These are phyloP conservation scores for Aspergillus avenaceus DNA, from an alignment of 495 filamentous ascomycete species.

Conservation along the genomic window DNA sequence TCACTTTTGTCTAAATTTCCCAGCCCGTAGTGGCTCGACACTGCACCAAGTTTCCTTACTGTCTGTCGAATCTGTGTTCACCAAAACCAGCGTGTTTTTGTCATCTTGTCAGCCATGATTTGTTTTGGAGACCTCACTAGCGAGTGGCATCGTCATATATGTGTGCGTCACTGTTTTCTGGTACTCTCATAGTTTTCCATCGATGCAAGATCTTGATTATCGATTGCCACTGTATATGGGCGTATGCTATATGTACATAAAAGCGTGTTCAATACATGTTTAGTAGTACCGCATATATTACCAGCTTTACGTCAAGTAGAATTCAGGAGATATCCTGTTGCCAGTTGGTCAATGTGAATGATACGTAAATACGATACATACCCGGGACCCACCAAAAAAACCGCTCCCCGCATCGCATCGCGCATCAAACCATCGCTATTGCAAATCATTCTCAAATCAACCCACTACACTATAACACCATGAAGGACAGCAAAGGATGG, in stretches of 20 bases:
- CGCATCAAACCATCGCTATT: conserved; percentile 1
- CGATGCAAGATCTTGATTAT: conserved; percentile 14
- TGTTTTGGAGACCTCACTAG: conserved; percentile 21
- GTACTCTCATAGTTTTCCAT: conserved; percentile 18
- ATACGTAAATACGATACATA: background rate
- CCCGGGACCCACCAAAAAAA: background rate
- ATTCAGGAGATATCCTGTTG: too few species aligned
- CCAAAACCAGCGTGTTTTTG: conserved; percentile 9
- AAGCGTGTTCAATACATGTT: conserved; percentile 18
- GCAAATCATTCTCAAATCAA: background rate
- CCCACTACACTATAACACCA: conserved; percentile 9
- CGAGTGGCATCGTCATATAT: conserved; percentile 17
- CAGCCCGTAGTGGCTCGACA: conserved; percentile 18
- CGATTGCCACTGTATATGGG: conserved; percentile 31
- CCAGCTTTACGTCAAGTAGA: too few species aligned
- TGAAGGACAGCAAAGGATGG: conserved; percentile 77
- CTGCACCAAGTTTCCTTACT: conserved; percentile 2
- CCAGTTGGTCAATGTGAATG: too few species aligned
- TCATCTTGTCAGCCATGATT: conserved; percentile 20
- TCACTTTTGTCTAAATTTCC: conserved; percentile 20
- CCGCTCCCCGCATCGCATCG: conserved; percentile 5
- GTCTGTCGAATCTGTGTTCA: background rate
- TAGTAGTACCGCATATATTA: conserved; percentile 12
- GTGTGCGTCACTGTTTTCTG: conserved; percentile 21
- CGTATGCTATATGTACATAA: conserved; percentile 34